Conservation (phyloP, 495 filamentous ascomycete species). For the Durotheca rogersii region DNA sequence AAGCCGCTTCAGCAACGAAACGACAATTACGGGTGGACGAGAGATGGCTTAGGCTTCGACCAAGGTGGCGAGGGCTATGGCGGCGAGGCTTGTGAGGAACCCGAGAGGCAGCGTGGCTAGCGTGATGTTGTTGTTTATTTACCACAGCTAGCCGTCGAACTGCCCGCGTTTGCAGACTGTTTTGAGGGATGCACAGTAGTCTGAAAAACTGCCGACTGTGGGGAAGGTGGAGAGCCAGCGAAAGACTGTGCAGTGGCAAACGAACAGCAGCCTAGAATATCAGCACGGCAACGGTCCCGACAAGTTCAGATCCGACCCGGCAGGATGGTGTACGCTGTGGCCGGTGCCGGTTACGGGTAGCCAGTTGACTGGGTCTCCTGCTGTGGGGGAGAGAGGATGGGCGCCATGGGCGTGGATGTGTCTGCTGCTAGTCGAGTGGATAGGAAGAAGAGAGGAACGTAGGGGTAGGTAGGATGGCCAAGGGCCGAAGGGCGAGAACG, state of each 20-base stretch:
- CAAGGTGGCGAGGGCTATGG: neutral
- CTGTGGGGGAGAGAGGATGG: slow-evolving; percentile 14
- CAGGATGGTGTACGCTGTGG: slow-evolving; percentile 14
- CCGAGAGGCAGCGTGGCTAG: neutral
- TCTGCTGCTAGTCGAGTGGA: slow-evolving; percentile 4
- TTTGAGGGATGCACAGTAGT: too few relatives aligned
- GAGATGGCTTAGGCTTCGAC: neutral
- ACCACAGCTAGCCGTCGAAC: neutral
- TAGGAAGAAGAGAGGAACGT: slow-evolving; percentile 1
- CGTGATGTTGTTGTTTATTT: neutral
- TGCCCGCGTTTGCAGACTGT: too few relatives aligned
- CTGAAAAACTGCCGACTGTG: neutral
- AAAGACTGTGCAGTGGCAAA: slow-evolving; percentile 1
- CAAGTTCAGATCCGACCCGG: neutral
- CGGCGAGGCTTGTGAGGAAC: too few relatives aligned
- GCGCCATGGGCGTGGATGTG: slow-evolving; percentile 25
- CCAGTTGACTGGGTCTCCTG: slow-evolving; percentile 26
- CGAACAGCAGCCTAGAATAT: slow-evolving; percentile 9
- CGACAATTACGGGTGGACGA: neutral
- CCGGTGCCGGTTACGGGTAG: slow-evolving; percentile 23
- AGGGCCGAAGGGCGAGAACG: neutral
- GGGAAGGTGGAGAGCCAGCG: neutral
- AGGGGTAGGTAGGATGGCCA: neutral
- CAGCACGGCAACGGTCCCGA: slow-evolving; percentile 1
- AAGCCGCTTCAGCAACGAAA: neutral